Base-by-base conservation (phyloP, 805 yeast species). In the Saturnispora bothae region DNA sequence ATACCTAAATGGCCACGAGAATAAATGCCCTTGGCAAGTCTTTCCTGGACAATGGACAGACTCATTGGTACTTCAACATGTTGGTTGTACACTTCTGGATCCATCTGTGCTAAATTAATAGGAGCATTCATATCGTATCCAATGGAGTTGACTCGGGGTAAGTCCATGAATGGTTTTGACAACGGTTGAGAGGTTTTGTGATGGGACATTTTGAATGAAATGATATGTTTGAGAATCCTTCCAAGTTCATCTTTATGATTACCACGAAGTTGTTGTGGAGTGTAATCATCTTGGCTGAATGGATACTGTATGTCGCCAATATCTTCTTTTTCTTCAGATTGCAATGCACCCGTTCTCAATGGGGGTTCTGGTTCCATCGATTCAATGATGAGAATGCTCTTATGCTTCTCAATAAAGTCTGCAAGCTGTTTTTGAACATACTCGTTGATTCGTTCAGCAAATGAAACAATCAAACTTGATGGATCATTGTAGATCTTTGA, bases 21-120 rank as follows among this genome's bases (percentile, higher is more conserved):
- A 42, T 73, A 72, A 22, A 70, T 66, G 18, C 75, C 73, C 14
- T 57, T 58, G 14, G 70, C 70, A 31, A 86, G 52, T 34, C 70
- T 69, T 16, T 60, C 60, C 43, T 68, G 61, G 9, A 89, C 71
- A 23, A 72, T 65, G 36, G 66, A 68, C 49, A 89, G 70, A 1
- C 94, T 73, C 56, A 84, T 81, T 12, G 95, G 95, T 38, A 69
- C 64, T 45, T 73, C 69, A 31, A 89, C 77, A 39, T 75, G 63
- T 41, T 72, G 69, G 53, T 78, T 83, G 56, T 85, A 86, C 53
- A 84, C 94, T 25, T 42, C 39, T 0, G 95, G 86, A 51, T 82
- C 84, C 33, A 72, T 59, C 52, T 78, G 76, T 10, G 40, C 40
- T 16, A 37, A 17, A n/a, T 32, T 31, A 21, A 37, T 31, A 18